Evolutionary conservation across 2,329 filamentous ascomycete genomes (phyloP).

Genomic region (Hypoxylon sp.): DNA sequence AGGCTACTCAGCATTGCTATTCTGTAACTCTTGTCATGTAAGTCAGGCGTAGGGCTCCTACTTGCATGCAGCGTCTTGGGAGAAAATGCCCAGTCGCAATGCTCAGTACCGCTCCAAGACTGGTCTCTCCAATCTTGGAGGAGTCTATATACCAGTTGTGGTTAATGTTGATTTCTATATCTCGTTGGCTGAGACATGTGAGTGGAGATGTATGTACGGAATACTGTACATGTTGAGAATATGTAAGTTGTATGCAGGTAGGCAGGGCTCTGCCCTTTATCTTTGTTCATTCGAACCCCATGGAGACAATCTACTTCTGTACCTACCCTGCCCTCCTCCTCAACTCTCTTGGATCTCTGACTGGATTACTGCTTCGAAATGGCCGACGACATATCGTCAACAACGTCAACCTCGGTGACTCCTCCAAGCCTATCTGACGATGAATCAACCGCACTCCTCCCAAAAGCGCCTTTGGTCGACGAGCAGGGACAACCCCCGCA

Average conservation of each 20-base stretch:
- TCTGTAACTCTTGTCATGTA: not conserved
- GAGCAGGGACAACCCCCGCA: not conserved
- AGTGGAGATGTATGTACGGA: slow-evolving; percentile 14
- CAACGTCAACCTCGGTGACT: slow-evolving; percentile 29
- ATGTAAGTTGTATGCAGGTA: slow-evolving; percentile 6
- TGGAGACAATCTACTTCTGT: not conserved
- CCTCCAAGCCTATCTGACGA: slow-evolving; percentile 32
- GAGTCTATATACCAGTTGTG: not conserved
- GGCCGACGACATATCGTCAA: slow-evolving; percentile 34
- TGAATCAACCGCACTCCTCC: slow-evolving; percentile 47
- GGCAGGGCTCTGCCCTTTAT: slow-evolving; percentile 14
- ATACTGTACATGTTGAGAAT: slow-evolving; percentile 5
- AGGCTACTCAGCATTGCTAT: not conserved
- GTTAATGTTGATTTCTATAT: slow-evolving; percentile 3
- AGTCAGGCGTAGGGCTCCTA: not conserved
- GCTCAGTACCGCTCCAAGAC: not conserved
- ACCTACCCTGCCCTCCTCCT: not conserved
- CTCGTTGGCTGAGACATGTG: slow-evolving; percentile 3
- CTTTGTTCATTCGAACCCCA: not conserved
- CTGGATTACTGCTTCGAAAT: slow-evolving; percentile 22
- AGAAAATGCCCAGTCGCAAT: not conserved
- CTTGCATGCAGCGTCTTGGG: not conserved
- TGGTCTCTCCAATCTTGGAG: not conserved
- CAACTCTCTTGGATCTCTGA: not conserved
- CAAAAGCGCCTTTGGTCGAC: slow-evolving; percentile 34